A percentile compares a stretch with the other conserved stretches of the same genome.
These are phyloP conservation scores for Didymella glomerata DNA, from an alignment of 2,329 filamentous ascomycete species.

Conservation along the genomic window DNA sequence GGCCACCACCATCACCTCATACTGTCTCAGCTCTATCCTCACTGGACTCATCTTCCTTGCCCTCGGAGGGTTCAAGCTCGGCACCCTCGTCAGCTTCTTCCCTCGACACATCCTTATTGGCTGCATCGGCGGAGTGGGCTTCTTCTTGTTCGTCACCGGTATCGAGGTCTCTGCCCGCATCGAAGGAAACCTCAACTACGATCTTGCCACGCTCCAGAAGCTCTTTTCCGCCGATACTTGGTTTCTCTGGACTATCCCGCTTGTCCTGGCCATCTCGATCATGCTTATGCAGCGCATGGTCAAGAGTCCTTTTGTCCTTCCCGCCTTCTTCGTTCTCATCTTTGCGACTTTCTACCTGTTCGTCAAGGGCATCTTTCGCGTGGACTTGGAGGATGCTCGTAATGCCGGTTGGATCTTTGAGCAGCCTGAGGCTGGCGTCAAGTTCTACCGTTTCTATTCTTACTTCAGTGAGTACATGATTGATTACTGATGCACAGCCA, in stretches of 20 bases:
- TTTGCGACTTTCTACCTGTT: slow-evolving; percentile 81
- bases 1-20: slow-evolving; percentile 92
- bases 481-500: background rate
- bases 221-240: slow-evolving; percentile 78
- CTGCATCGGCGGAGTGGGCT: slow-evolving; percentile 96
- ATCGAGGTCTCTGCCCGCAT: slow-evolving; percentile 92
- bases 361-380: slow-evolving; percentile 71
- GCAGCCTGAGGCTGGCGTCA: slow-evolving; percentile 81
- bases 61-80: slow-evolving; percentile 86
- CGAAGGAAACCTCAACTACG: slow-evolving; percentile 84
- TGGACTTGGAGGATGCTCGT: slow-evolving; percentile 74
- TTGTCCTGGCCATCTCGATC: slow-evolving; percentile 77
- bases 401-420: slow-evolving; percentile 89
- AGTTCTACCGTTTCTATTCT: slow-evolving; percentile 98
- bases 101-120: slow-evolving; percentile 95
- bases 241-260: slow-evolving; percentile 82
- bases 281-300: slow-evolving; percentile 79
- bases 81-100: slow-evolving; percentile 95
- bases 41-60: slow-evolving; percentile 91
- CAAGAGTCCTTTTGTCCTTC: slow-evolving; percentile 84
- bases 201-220: slow-evolving; percentile 76
- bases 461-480: slow-evolving; percentile 75
- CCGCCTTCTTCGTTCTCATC: slow-evolving; percentile 83
- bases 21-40: slow-evolving; percentile 86
- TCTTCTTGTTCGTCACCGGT: slow-evolving; percentile 90